Percentiles rank a stretch among this genome's conserved stretches.
Evolutionary conservation across 805 yeast genomes (phyloP).

Genomic region (Cyberlindnera veronae): DNA sequence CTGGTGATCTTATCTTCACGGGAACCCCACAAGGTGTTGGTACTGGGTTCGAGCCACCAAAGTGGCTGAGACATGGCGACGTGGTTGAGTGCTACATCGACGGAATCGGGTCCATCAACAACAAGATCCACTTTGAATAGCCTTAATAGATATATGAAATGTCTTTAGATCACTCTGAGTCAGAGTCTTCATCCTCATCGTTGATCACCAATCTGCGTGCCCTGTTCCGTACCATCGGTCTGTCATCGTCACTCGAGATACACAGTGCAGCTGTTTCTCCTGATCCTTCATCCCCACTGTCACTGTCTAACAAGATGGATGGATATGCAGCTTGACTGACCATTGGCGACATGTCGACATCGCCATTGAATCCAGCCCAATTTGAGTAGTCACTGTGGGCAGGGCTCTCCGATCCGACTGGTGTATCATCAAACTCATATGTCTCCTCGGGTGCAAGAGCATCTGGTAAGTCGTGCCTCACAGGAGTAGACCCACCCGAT

Average conservation of each 20-base stretch:
- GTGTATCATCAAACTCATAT: background rate
- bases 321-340: background rate
- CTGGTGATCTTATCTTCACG: slow-evolving; percentile 53
- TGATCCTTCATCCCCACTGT: background rate
- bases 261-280: background rate
- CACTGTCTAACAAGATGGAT: background rate
- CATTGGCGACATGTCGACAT: background rate
- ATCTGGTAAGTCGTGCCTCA: background rate
- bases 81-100: slow-evolving; percentile 39
- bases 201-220: background rate
- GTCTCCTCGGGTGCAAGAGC: background rate
- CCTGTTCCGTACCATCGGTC: background rate
- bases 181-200: slow-evolving; percentile 1
- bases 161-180: background rate
- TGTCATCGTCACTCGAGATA: background rate
- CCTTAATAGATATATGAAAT: background rate
- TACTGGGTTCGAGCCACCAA: slow-evolving; percentile 39
- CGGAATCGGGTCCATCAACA: slow-evolving; percentile 40
- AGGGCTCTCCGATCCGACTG: background rate
- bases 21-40: slow-evolving; percentile 60
- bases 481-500: slow-evolving; percentile 1
- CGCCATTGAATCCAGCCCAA: background rate
- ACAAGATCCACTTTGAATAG: slow-evolving; percentile 23
- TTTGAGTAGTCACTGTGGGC: background rate
- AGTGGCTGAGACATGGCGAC: slow-evolving; percentile 44